phyloP scores from a whole-genome alignment of 208 protist species.

The Trypanosoma lewisi region DNA sequence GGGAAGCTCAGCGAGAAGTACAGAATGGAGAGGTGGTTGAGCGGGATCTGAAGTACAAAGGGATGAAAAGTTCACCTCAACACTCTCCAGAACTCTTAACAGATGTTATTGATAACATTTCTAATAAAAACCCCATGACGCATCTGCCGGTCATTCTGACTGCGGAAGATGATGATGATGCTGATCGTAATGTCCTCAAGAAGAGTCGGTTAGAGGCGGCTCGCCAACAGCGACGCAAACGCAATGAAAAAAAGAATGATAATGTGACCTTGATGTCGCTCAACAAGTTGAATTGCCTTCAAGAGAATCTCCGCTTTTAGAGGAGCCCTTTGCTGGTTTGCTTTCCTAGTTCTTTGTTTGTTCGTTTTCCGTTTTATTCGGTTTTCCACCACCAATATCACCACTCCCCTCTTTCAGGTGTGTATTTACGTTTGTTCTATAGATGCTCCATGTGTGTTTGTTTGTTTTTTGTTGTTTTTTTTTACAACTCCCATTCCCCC shows the following conservation, averaged over 20 bases:
- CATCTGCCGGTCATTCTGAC: neutral
- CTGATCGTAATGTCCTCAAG: slow-evolving; percentile 1
- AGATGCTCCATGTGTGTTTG: neutral
- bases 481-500: no score
- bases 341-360: neutral
- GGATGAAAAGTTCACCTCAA: neutral
- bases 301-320: slow-evolving; percentile 19
- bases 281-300: slow-evolving; percentile 21
- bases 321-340: neutral
- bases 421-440: neutral
- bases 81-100: slow-evolving; percentile 9
- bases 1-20: slow-evolving; percentile 16
- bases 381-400: no score
- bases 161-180: slow-evolving; percentile 11
- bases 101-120: neutral
- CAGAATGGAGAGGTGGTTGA: no score
- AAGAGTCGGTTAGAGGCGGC: slow-evolving; percentile 27
- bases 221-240: slow-evolving; percentile 15
- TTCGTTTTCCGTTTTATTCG: slow-evolving; percentile 9
- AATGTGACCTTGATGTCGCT: slow-evolving; percentile 15
- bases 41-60: slow-evolving; percentile 11
- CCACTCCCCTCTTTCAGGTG: neutral
- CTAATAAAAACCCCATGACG: neutral
- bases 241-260: slow-evolving; percentile 6
- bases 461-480: neutral